phyloP scores from a whole-genome alignment of 306 rosid genomes.

The Sicyos baderoa region DNA sequence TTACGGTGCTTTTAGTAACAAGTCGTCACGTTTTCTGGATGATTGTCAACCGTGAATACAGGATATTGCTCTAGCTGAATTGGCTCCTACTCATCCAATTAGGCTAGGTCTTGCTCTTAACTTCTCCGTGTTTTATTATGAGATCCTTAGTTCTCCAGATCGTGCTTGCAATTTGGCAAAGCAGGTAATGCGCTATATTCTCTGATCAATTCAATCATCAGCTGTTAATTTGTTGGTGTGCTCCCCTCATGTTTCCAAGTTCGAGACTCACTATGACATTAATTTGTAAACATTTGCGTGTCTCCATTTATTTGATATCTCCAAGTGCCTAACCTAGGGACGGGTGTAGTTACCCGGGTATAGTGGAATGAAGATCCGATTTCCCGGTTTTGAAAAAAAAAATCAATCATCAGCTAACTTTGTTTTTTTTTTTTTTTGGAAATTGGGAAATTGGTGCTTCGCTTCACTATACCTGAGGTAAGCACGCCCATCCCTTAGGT shows the following conservation, averaged over 20 bases:
- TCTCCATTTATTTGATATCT: no score
- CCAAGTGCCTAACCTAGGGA: no score
- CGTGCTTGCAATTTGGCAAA: conserved; percentile 89
- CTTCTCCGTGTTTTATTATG: conserved; percentile 93
- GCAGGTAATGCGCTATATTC: conserved; percentile 12
- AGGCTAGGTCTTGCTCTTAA: conserved; percentile 96
- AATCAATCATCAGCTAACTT: background rate
- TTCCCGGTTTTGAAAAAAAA: no score
- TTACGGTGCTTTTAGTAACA: conserved; percentile 2
- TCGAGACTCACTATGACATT: no score
- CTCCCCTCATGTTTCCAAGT: no score
- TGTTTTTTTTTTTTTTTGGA: background rate
- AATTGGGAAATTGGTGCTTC: no score
- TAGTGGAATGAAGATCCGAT: no score
- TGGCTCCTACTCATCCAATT: conserved; percentile 89
- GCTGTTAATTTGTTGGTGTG: background rate
- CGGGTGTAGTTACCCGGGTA: no score
- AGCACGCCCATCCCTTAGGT: no score
- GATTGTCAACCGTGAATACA: conserved; percentile 22
- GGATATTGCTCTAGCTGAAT: conserved; percentile 78
- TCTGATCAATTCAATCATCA: background rate
- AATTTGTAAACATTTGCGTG: no score
- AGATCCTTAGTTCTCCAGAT: conserved; percentile 92
- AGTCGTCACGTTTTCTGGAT: background rate
- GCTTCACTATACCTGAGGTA: no score